Percentiles rank a stretch among this genome's conserved stretches.
Evolutionary conservation across 805 yeast species (phyloP).

Genomic region (Yarrowia osloensis): DNA sequence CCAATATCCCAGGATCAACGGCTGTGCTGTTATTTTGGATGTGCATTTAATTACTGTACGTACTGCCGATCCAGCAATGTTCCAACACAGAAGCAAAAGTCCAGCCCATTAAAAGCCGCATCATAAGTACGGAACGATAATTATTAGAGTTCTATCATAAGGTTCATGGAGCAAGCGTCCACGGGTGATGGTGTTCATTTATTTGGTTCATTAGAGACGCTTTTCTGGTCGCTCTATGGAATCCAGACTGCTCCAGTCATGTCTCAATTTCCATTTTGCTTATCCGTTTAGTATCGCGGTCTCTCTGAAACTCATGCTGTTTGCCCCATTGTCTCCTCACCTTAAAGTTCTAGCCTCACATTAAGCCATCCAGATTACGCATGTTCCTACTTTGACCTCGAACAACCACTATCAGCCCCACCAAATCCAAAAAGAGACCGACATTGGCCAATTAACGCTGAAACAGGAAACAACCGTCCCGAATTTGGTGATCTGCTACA

Average conservation of each 20-base stretch:
- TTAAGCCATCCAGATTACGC: slow-evolving; percentile 6
- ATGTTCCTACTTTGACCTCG: slow-evolving; percentile 1
- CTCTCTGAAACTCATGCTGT: background rate
- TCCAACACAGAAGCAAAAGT: background rate
- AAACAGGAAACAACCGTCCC: slow-evolving; percentile 14
- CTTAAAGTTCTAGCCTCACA: slow-evolving; percentile 7
- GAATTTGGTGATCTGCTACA: slow-evolving; percentile 18
- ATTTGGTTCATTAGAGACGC: background rate
- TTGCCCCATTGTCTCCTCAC: background rate
- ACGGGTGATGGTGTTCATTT: background rate
- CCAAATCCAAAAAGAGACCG: slow-evolving; percentile 14
- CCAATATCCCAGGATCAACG: background rate
- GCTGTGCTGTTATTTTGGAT: background rate
- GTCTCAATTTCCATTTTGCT: too few relatives aligned
- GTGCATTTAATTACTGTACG: background rate
- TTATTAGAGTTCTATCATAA: background rate
- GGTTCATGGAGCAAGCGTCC: background rate
- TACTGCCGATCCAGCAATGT: slow-evolving; percentile 24
- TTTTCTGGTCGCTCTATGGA: too few relatives aligned
- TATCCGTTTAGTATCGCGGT: background rate
- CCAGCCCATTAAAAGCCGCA: slow-evolving; percentile 25
- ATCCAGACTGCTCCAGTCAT: too few relatives aligned
- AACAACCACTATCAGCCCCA: slow-evolving; percentile 15
- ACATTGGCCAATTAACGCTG: background rate
- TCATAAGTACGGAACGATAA: background rate